Percentiles rank a stretch among this genome's conserved stretches.
phyloP scores from a whole-genome alignment of 75 land plant species.

The Ceratopteris richardii region DNA sequence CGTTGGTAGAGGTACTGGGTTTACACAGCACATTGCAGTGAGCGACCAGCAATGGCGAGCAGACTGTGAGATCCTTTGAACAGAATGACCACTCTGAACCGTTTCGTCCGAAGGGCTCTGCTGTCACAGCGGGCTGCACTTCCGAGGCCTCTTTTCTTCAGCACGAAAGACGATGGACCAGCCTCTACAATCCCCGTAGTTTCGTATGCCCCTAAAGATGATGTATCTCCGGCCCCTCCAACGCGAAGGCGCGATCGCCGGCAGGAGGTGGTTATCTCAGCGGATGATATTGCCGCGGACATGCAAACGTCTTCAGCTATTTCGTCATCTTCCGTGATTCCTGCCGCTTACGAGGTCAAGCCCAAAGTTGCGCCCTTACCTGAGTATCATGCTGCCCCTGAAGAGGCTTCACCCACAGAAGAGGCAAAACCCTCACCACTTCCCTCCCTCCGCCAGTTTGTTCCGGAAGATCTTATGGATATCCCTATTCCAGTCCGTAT shows the following conservation, averaged over 20 bases:
- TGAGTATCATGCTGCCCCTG: constrained; percentile 31
- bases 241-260: background rate
- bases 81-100: background rate
- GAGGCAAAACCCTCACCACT: background rate
- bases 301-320: background rate
- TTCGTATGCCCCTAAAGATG: background rate
- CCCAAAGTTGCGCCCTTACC: constrained; percentile 68
- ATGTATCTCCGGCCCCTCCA: background rate
- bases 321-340: background rate
- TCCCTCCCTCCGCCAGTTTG: background rate
- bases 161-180: background rate
- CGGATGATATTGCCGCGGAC: background rate
- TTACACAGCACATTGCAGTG: too few species aligned
- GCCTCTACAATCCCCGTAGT: constrained; percentile 1
- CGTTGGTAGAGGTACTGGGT: too few species aligned
- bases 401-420: constrained; percentile 6
- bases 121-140: background rate
- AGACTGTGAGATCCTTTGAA: too few species aligned
- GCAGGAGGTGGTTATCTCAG: background rate
- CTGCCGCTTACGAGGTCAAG: constrained; percentile 11
- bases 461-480: constrained; percentile 14
- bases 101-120: background rate
- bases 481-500: constrained; percentile 51
- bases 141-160: background rate
- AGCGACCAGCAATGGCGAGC: too few species aligned